Evolutionary conservation across 441 rosid genomes (phyloP), one percentile per base, ranked within the genome.

Genomic region (Viola pubescens): DNA sequence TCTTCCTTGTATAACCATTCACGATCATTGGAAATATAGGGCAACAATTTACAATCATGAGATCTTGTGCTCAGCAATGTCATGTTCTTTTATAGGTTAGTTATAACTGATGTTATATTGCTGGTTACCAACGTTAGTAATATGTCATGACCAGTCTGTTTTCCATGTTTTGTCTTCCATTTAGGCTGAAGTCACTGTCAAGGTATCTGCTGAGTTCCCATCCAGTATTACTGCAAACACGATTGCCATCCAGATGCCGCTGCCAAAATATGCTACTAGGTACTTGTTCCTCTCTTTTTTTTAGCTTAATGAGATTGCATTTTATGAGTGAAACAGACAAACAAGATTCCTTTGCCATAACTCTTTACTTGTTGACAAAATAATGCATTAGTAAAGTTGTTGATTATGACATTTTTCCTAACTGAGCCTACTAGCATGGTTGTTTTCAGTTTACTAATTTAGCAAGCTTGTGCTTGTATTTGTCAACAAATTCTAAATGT

Each of bases 251-350:
- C 90, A 94, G 76, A 88, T 94, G 99, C 94, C 99, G 46, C 77
- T 94, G 71, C 99, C 97, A 54, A 90, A 88, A 58, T 88, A 82
- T 69, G 87, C 96, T 70, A 64, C 81, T 64, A 90, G 99, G 97
- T 94, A 80, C 61, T 46, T 41, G 54, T 51, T 54, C 38, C 10
- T 37, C 11, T 11, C 12, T 4, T 12, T 54, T 51, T 60, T 47
- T 42, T 46, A 51, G 53, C 41, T 42, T 48, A 26, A 26, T 26
- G 34, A 26, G 3, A 26, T 26, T 26, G 34, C 34, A 26, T 26
- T 26, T 26, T 26, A 26, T 26, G 34, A 26, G 19, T 53, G 39
- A 34, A 49, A 7, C 48, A 51, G 7, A 42, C 16, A 44, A 11
- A 42, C 16, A 44, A 11, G 16, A 37, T 47, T 16, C 51, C 12